Evolutionary conservation across 2,329 filamentous ascomycete species (phyloP).

Genomic region (Cladosporium sp.): DNA sequence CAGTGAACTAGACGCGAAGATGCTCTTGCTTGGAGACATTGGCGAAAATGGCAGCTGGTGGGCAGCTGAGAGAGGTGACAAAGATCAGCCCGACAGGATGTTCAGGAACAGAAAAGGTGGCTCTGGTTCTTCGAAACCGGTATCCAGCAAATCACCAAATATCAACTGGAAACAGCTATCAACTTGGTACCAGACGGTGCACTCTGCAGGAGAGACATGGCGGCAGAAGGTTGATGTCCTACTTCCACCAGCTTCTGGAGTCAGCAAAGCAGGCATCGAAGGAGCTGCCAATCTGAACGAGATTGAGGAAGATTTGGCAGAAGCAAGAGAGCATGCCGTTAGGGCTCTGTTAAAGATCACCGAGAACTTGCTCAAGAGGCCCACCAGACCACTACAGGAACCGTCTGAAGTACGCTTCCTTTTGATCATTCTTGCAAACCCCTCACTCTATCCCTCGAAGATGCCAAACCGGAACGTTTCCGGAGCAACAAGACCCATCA

Average conservation of each 20-base stretch:
- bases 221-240: constrained; percentile 55
- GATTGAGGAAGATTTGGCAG: constrained; percentile 56
- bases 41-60: constrained; percentile 84
- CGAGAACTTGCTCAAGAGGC: constrained; percentile 78
- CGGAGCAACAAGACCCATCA: neutral
- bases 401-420: constrained; percentile 76
- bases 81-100: constrained; percentile 33
- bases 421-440: constrained; percentile 76
- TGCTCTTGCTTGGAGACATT: constrained; percentile 71
- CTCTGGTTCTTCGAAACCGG: constrained; percentile 40
- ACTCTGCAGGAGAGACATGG: constrained; percentile 71
- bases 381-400: constrained; percentile 67
- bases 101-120: constrained; percentile 33
- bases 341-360: constrained; percentile 73
- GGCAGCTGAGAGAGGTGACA: constrained; percentile 58
- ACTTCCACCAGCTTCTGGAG: constrained; percentile 27
- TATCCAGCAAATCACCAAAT: constrained; percentile 64
- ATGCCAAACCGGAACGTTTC: constrained; percentile 2
- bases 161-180: constrained; percentile 73
- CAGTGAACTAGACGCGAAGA: constrained; percentile 72
- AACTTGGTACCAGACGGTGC: constrained; percentile 73
- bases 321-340: constrained; percentile 70
- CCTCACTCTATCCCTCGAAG: constrained; percentile 62
- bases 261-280: constrained; percentile 44
- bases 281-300: constrained; percentile 48